Base-by-base conservation (phyloP, 257 asterid genomes). In the Salvia splendens region DNA sequence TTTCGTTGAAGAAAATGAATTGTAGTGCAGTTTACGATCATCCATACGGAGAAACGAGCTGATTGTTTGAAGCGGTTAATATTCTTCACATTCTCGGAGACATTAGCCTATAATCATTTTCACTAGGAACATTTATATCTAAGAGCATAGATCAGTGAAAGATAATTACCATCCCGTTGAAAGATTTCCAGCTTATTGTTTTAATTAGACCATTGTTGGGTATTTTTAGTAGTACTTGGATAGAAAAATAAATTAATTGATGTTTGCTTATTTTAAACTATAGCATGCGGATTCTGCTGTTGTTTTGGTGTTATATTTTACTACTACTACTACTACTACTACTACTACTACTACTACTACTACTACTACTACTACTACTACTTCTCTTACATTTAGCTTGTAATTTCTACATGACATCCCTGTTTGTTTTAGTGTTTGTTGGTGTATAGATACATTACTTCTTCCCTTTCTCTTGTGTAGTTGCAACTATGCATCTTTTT, bases 261-360 rank as follows among this genome's bases (percentile, higher is more conserved):
- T 15, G 61, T 67, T 69, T 52, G 11, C 59, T 58, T 59, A n/a
- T 56, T 47, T 38, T 43, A 68, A 55, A 59, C 8, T 71, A 54
- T 30, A 42, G n/a, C n/a, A n/a, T n/a, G n/a, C 43, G 43, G 75
- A 67, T 63, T 70, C 77, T 77, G 64, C 41, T 66, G 50, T 35
- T 70, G 28, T 41, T n/a, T 32, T 63, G 38, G 53, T 45, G 68
- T 45, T 53, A 64, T 67, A 64, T 75, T 61, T 60, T 72, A 17
- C 58, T 68, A 47, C n/a, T n/a, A 45, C 54, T 59, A n/a, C 69
- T 63, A 12, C 8, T 45, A 28, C 66, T n/a, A n/a, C n/a, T n/a
- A n/a, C n/a, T n/a, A n/a, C n/a, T n/a, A n/a, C n/a, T n/a, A n/a
- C n/a, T n/a, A n/a, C n/a, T n/a, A n/a, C n/a, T n/a, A n/a, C n/a